phyloP scores from a whole-genome alignment of 2,329 filamentous ascomycete genomes.

The Venturia nashicola region DNA sequence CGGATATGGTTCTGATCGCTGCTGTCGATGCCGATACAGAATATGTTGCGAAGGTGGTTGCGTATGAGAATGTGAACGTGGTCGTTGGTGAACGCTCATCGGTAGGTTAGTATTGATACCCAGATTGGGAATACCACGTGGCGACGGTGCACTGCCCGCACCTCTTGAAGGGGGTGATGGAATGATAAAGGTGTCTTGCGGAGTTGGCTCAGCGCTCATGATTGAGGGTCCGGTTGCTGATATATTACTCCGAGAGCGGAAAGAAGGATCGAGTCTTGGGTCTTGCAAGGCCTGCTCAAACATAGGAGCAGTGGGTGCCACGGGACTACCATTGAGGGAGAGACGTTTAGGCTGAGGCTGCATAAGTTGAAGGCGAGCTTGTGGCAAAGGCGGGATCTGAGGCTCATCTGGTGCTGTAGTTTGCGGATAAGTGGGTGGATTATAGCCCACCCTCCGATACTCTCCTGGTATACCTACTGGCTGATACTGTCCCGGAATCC shows the following conservation, averaged over 20 bases:
- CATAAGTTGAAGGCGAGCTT: conserved; percentile 1
- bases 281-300: neutral
- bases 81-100: neutral
- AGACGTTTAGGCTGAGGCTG: conserved; percentile 6
- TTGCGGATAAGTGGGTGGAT: neutral
- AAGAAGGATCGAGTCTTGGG: conserved; percentile 6
- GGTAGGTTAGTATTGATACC: neutral
- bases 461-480: neutral
- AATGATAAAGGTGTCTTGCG: neutral
- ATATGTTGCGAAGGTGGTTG: neutral
- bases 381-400: conserved; percentile 7
- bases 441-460: neutral
- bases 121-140: neutral
- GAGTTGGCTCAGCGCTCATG: neutral
- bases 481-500: neutral
- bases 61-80: neutral
- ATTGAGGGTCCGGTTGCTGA: neutral
- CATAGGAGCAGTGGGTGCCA: neutral
- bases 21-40: neutral
- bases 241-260: neutral
- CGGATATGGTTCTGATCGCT: neutral
- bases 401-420: neutral
- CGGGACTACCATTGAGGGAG: neutral
- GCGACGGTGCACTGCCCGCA: neutral
- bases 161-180: neutral